These are phyloP conservation scores for Aspergillus versicolor DNA, from an alignment of 2,329 filamentous ascomycete species.

Conservation along the genomic window DNA sequence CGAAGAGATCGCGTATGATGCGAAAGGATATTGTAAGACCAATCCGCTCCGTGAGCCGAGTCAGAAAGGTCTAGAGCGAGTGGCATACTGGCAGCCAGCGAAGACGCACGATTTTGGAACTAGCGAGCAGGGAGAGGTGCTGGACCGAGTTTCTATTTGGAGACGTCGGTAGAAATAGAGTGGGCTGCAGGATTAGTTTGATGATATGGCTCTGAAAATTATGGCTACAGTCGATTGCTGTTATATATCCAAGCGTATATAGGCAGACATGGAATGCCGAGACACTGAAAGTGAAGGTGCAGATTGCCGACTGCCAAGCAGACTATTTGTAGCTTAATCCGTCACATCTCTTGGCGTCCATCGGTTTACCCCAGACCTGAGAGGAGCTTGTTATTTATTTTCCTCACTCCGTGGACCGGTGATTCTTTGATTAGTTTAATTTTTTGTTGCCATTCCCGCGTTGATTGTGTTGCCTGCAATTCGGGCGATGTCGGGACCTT, in stretches of 20 bases:
- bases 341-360: background rate
- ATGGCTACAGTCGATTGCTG: too few species aligned
- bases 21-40: slow-evolving; percentile 50
- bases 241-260: too few species aligned
- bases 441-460: background rate
- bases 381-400: background rate
- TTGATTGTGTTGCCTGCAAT: background rate
- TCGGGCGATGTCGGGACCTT: slow-evolving; percentile 1
- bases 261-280: background rate
- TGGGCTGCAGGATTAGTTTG: too few species aligned
- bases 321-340: slow-evolving; percentile 7
- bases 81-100: slow-evolving; percentile 57
- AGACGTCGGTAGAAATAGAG: slow-evolving; percentile 28
- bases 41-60: slow-evolving; percentile 48
- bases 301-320: background rate
- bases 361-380: background rate
- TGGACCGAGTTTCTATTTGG: slow-evolving; percentile 47
- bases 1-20: slow-evolving; percentile 62
- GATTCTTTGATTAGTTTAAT: background rate
- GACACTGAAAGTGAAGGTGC: background rate
- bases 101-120: slow-evolving; percentile 58
- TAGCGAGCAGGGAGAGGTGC: slow-evolving; percentile 39
- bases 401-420: background rate
- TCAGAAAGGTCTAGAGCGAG: slow-evolving; percentile 41
- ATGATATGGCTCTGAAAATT: too few species aligned